These are phyloP conservation scores for Fonsecaea erecta DNA, from an alignment of 2,329 filamentous ascomycete species.

Conservation along the genomic window DNA sequence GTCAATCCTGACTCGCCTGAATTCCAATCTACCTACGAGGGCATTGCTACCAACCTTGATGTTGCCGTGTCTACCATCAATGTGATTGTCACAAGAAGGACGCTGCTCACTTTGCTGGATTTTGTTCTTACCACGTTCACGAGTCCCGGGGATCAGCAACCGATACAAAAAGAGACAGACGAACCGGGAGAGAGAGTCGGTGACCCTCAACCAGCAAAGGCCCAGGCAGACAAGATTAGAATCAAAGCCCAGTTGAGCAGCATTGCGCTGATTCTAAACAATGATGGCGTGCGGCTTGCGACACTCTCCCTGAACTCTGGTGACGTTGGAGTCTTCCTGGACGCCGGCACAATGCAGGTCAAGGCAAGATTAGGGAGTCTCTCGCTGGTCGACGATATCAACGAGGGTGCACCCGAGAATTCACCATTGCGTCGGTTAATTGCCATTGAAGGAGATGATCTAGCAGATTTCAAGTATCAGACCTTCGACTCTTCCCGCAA, in stretches of 20 bases:
- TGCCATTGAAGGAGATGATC: slow-evolving; percentile 91
- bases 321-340: slow-evolving; percentile 85
- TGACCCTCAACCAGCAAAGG: slow-evolving; percentile 30
- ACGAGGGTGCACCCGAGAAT: slow-evolving; percentile 79
- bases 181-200: slow-evolving; percentile 41
- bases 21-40: slow-evolving; percentile 88
- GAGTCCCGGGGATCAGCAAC: slow-evolving; percentile 54
- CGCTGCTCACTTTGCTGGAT: slow-evolving; percentile 86
- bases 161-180: slow-evolving; percentile 44
- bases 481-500: slow-evolving; percentile 81
- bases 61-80: slow-evolving; percentile 95
- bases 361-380: slow-evolving; percentile 85
- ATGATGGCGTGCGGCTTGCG: slow-evolving; percentile 92
- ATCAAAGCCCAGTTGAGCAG: slow-evolving; percentile 93
- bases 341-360: slow-evolving; percentile 83
- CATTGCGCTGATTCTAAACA: slow-evolving; percentile 93
- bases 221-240: slow-evolving; percentile 71
- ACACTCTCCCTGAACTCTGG: slow-evolving; percentile 92
- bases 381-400: slow-evolving; percentile 89
- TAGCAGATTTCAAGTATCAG: slow-evolving; percentile 97
- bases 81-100: slow-evolving; percentile 89
- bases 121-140: slow-evolving; percentile 94
- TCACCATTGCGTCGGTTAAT: slow-evolving; percentile 85
- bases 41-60: slow-evolving; percentile 90
- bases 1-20: slow-evolving; percentile 92